Evolutionary conservation across 176 grass and related monocot genomes (phyloP), one percentile per base, ranked within the genome.

Genomic region (Phyllostachys edulis): DNA sequence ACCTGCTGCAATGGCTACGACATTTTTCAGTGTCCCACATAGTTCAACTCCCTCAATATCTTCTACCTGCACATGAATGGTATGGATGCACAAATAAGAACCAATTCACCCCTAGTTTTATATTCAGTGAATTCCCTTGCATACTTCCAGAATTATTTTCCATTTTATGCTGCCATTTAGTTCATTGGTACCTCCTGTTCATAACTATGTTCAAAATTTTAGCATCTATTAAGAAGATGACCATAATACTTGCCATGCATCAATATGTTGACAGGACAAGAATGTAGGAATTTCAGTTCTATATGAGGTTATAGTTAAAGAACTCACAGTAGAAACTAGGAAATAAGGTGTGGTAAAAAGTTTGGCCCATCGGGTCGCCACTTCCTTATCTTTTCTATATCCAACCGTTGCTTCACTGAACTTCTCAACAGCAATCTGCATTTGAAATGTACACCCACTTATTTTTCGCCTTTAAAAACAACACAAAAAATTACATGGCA

Each of bases 381-480:
- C 82, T 88, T 98, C 93, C 85, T 90, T 93, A 79, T 98, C 83
- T 87, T 90, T 82, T 76, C 87, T 91, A 45, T 95, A 98, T 78
- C 96, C 96, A 82, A 98, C 80, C 40, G 96, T 98, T 69, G 96
- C 96, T 92, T 98, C 93, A 60, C 96, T 98, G 73, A 98, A 98
- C 86, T 93, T 93, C 40, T 98, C 92, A 47, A 91, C 89, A 49
- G 93, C 96, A 83, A 98, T 98, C 96, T 98, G 84, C 72, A 75
- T 39, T 71, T 41, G 52, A 78, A 89, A 82, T 45, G 41, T 7
- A 83, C 15, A 66, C 32, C 10, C 23, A 74, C 20, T 83, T 77
- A 42, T 44, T 61, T 66, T 62, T 71, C 62, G 2, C 20, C 29
- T 77, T 49, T 37, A 24, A 79, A 68, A 42, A 15, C 1, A 32